These are phyloP conservation scores for Suillus brevipes DNA, from an alignment of 768 basidiomycete genomes.

Conservation along the genomic window DNA sequence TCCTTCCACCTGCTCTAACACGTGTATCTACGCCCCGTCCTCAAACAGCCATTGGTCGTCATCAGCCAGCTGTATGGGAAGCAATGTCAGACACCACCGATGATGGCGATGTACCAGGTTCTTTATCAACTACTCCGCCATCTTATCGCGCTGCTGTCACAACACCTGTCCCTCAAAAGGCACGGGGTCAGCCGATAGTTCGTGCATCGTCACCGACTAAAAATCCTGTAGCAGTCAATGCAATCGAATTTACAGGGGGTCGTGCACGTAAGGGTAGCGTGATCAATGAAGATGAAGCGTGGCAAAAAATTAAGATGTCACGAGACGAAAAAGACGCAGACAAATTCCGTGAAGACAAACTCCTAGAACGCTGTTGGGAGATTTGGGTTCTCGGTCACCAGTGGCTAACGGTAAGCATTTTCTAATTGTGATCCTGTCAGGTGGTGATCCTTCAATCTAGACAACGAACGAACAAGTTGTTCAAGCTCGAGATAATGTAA, in stretches of 20 bases:
- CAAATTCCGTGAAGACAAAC: conserved; percentile 58
- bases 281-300: conserved; percentile 73
- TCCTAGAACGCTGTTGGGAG: conserved; percentile 72
- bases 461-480: conserved; percentile 69
- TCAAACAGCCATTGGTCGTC: conserved; percentile 16
- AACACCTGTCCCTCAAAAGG: conserved; percentile 14
- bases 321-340: conserved; percentile 74
- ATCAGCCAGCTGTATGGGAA: conserved; percentile 33
- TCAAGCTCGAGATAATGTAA: conserved; percentile 65
- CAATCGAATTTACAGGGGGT: conserved; percentile 13
- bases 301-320: conserved; percentile 72
- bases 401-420: conserved; percentile 69
- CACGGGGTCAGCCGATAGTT: conserved; percentile 16
- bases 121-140: conserved; percentile 46
- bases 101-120: conserved; percentile 23
- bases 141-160: conserved; percentile 47
- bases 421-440: conserved; percentile 15
- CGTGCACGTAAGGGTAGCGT: conserved; percentile 48
- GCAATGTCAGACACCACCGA: conserved; percentile 39
- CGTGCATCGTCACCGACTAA: conserved; percentile 33
- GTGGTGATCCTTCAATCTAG: conserved; percentile 39
- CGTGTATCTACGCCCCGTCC: conserved; percentile 33
- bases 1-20: conserved; percentile 30
- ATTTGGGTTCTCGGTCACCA: conserved; percentile 70
- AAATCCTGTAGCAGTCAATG: conserved; percentile 22